Evolutionary conservation across 2,329 filamentous ascomycete species (phyloP), one percentile per base, ranked within the genome.

Genomic region (Allantophomopsis cytisporea): DNA sequence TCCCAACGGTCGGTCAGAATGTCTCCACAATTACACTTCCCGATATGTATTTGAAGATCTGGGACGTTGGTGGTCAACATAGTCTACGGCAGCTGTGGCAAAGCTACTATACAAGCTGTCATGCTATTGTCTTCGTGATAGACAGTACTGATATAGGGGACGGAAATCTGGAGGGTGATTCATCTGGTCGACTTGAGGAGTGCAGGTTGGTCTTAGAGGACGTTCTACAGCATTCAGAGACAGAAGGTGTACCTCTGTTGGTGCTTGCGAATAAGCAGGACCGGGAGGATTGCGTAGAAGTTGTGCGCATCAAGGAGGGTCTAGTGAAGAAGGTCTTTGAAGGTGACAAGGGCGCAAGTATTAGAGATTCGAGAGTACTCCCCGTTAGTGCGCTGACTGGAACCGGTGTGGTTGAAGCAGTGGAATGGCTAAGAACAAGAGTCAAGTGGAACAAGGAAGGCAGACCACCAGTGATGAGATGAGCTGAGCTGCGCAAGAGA

Each of bases 261-360:
- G 84, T 98, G 37, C 64, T 98, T 47, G 91, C 91, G 44, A 98
- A 98, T 59, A 98, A 98, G 63, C 91, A 98, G 64, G 91, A 98
- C 59, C 68, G 89, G 2, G 91, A 98, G 61, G 91, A 96, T 60
- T 96, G 89, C 50, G 84, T 96, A 39, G 91, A 98, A 68, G 91
- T 95, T 2, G 89, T 96, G 43, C 71, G 87, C 47, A 95, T 98
- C 56, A 98, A 98, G 63, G 91, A 98, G 60, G 91, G 89, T 0
- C 68, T 96, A 40, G 88, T 98, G 38, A 82, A 94, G 62, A 87
- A 83, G 64, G 88, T 98, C 16, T 91, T 94, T 65, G 88, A 96
- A 65, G 85, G 91, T 15, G 85, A 94, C 56, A 91, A 89, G 63
- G 86, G 86, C 0, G 73, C 71, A 33, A 83, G 18, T 20, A 85